These are phyloP conservation scores for Wallemia ichthyophaga DNA, from an alignment of 1,284 basidiomycete genomes.

Conservation along the genomic window DNA sequence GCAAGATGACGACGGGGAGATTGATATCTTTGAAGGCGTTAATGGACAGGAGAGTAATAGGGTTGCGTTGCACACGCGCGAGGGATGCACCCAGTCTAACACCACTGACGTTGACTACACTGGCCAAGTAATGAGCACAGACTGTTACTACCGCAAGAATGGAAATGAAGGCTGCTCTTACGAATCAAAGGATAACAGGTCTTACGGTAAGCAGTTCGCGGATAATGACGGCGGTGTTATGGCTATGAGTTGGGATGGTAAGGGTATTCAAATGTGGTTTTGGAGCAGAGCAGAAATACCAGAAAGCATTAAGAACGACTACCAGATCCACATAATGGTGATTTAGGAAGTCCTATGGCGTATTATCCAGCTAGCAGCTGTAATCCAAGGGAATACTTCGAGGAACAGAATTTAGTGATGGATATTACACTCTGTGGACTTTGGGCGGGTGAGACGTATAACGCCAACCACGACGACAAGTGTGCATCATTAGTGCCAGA, in stretches of 20 bases:
- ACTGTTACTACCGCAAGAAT: not conserved
- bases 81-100: not conserved
- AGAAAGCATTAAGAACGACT: not conserved
- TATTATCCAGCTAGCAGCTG: not conserved
- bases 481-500: not conserved
- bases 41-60: not conserved
- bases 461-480: not conserved
- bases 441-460: not conserved
- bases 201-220: slow-evolving; percentile 40
- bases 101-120: not conserved
- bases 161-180: not conserved
- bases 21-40: slow-evolving; percentile 1
- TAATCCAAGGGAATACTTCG: not conserved
- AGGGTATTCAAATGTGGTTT: slow-evolving; percentile 20
- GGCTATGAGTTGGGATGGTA: slow-evolving; percentile 45
- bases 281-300: not conserved
- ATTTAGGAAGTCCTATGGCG: not conserved
- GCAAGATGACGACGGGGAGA: slow-evolving; percentile 1
- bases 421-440: not conserved
- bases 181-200: slow-evolving; percentile 10
- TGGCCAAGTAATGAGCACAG: not conserved
- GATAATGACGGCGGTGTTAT: slow-evolving; percentile 39
- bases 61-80: not conserved
- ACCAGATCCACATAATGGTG: not conserved
- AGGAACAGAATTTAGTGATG: not conserved